These are phyloP conservation scores for Penicillium sp. DNA, from an alignment of 2,329 filamentous ascomycete genomes.

Conservation along the genomic window DNA sequence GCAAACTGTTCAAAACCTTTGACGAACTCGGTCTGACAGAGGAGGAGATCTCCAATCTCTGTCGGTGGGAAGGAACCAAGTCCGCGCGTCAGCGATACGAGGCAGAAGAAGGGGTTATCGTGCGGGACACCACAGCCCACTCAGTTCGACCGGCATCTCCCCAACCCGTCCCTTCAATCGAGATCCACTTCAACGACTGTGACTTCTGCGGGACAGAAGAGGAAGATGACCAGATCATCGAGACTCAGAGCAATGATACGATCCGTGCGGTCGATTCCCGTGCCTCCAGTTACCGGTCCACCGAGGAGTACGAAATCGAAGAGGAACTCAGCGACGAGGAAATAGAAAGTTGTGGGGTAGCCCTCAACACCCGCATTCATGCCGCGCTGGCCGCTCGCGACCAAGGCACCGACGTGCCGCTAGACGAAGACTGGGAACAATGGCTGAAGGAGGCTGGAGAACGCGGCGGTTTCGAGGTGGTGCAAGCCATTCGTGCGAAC, in stretches of 20 bases:
- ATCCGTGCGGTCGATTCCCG: constrained; percentile 23
- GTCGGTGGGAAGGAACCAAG: constrained; percentile 57
- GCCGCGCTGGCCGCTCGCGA: constrained; percentile 54
- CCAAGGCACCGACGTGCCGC: constrained; percentile 45
- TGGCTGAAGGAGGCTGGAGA: constrained; percentile 58
- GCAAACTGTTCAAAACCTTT: constrained; percentile 59
- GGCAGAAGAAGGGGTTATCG: constrained; percentile 57
- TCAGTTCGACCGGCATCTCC: constrained; percentile 54
- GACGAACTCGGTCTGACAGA: constrained; percentile 59
- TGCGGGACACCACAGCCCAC: constrained; percentile 61
- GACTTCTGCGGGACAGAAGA: constrained; percentile 26
- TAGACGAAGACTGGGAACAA: constrained; percentile 54
- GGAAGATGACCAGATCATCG: constrained; percentile 23
- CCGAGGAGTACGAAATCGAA: constrained; percentile 32
- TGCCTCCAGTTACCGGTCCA: constrained; percentile 21
- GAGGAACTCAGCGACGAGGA: constrained; percentile 48
- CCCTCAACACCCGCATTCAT: constrained; percentile 52
- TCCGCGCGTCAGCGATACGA: constrained; percentile 48
- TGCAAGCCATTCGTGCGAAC: constrained; percentile 39
- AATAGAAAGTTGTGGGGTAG: constrained; percentile 52
- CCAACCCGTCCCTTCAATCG: constrained; percentile 30
- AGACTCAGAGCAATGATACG: constrained; percentile 25
- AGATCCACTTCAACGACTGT: constrained; percentile 32
- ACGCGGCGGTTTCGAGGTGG: constrained; percentile 45
- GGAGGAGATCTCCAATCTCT: constrained; percentile 60